Base-by-base conservation (phyloP, 2,329 filamentous ascomycete genomes). In the Phaeophleospora eucalypticola region DNA sequence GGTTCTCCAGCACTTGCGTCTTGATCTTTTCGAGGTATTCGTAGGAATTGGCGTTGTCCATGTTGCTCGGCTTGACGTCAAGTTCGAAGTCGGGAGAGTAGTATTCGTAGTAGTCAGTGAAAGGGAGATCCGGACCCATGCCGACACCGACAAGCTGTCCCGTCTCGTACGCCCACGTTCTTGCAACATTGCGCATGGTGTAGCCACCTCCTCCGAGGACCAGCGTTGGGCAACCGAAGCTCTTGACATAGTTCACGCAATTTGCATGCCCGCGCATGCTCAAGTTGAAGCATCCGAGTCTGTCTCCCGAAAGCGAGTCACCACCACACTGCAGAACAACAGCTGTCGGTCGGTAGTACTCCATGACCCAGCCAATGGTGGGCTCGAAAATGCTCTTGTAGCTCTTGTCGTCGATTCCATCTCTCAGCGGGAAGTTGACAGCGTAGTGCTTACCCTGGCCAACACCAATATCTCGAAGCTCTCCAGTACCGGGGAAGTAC, bases 41-140 rank as follows among this genome's bases (percentile, higher is more conserved):
- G 52, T 72, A 75, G 3, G 80, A 82, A 58, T 86, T 86, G 19
- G 81, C 80, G 57, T 86, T 86, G 59, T 86, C 82, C 82, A 86
- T 86, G 58, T 86, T 86, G 2, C 81, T 84, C 0, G 82, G 80
- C 19, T 81, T 78, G 15, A 86, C 82, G 58, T 85, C 80, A 35
- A 86, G 73, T 64, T 86, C 81, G 62, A 83, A 86, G 60, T 86
- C 82, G 2, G 82, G 82, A 4, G 78, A 81, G 61, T 84, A 86
- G 62, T 86, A 86, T 74, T 85, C 82, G 63, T 97, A 97, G 68
- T 97, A 97, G 72, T 97, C 91, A 54, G 95, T 97, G 68, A 89
- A 97, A 0, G 91, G 91, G 34, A 97, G 76, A n/a, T 87, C 83
- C 4, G 85, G 78, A 9, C 82, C 78, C 78, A 97, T 87, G 21